Evolutionary conservation across 2,329 filamentous ascomycete species (phyloP).

Genomic region (Seiridium unicorne): DNA sequence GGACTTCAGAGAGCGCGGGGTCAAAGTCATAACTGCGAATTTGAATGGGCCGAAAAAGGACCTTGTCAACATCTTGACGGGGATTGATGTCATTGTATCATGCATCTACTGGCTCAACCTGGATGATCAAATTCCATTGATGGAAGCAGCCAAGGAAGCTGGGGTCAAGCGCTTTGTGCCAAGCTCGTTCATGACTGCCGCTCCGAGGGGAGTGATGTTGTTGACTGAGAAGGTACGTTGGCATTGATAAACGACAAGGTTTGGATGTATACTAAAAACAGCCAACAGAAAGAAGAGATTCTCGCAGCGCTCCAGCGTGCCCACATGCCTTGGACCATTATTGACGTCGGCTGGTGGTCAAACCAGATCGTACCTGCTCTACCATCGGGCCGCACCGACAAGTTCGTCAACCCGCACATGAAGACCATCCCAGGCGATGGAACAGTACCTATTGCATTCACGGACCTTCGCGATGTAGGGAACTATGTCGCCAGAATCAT

Average conservation of each 20-base stretch:
- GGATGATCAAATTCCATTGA: conserved; percentile 42
- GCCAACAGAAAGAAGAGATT: conserved; percentile 15
- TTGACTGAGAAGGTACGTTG: conserved; percentile 14
- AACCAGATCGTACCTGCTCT: conserved; percentile 6
- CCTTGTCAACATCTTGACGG: background rate
- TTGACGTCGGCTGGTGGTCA: conserved; percentile 21
- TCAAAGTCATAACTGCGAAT: background rate
- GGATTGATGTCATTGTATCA: conserved; percentile 41
- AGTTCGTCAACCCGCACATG: background rate
- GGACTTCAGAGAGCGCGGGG: background rate
- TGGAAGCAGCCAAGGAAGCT: conserved; percentile 45
- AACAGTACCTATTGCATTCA: conserved; percentile 37
- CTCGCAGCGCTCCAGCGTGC: conserved; percentile 16
- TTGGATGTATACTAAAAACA: background rate
- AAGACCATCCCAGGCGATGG: conserved; percentile 38
- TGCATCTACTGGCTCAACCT: conserved; percentile 33
- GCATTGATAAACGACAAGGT: no score
- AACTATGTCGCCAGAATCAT: conserved; percentile 46
- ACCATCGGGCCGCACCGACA: conserved; percentile 2
- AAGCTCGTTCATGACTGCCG: conserved; percentile 45
- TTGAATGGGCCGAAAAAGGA: background rate
- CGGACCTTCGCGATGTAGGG: conserved; percentile 47
- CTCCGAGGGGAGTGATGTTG: conserved; percentile 34
- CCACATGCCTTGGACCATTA: conserved; percentile 18
- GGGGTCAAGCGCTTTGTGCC: conserved; percentile 53